Conservation (phyloP, 2,329 filamentous ascomycete species). For the Colletotrichum sp. region DNA sequence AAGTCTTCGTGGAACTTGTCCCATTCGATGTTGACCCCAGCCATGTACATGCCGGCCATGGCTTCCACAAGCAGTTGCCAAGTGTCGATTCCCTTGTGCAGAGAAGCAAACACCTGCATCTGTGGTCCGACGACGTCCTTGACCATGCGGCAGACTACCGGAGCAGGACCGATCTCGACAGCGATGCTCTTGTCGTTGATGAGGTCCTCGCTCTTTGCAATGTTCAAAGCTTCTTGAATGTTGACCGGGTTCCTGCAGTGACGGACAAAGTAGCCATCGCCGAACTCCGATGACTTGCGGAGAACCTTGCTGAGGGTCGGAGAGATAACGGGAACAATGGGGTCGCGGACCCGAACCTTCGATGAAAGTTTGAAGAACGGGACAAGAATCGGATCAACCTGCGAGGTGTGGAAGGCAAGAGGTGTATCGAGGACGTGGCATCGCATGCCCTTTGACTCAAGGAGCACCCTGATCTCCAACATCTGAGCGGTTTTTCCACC, state of each 20-base stretch:
- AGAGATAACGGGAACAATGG: constrained; percentile 68
- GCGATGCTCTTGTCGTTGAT: constrained; percentile 68
- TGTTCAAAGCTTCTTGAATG: constrained; percentile 63
- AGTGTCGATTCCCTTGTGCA: constrained; percentile 68
- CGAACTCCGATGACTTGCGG: constrained; percentile 47
- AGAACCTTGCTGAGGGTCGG: constrained; percentile 63
- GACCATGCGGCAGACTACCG: constrained; percentile 66
- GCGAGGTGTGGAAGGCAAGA: constrained; percentile 58
- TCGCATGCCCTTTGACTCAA: constrained; percentile 39
- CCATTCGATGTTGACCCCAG: constrained; percentile 71
- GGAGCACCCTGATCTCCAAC: constrained; percentile 43
- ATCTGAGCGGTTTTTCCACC: constrained; percentile 48
- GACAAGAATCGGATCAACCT: constrained; percentile 60
- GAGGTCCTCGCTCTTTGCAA: constrained; percentile 53
- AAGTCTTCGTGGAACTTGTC: constrained; percentile 68
- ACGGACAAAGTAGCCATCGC: constrained; percentile 62
- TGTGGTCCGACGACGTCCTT: constrained; percentile 62
- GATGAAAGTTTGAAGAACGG: constrained; percentile 56
- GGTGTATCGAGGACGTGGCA: constrained; percentile 52
- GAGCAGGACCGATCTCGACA: constrained; percentile 74
- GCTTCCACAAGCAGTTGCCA: constrained; percentile 67
- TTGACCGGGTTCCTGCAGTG: constrained; percentile 70
- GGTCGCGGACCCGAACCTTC: constrained; percentile 41
- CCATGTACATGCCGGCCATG: constrained; percentile 61
- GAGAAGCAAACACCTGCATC: constrained; percentile 59